These are phyloP conservation scores for Calonectria fujianensis DNA, from an alignment of 2,329 filamentous ascomycete genomes.

Conservation along the genomic window DNA sequence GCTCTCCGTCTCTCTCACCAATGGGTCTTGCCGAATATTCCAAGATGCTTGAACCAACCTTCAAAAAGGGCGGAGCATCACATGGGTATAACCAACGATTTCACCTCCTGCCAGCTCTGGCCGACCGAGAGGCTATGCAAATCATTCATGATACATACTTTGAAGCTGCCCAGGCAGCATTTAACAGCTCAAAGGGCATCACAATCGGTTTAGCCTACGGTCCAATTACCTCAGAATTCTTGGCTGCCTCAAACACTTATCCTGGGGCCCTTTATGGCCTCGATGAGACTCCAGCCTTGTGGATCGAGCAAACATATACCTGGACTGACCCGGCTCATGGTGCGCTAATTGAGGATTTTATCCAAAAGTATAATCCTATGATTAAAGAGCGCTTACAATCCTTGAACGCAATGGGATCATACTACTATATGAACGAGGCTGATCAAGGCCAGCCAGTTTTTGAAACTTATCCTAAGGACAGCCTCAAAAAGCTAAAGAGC, in stretches of 20 bases:
- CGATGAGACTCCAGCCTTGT: not conserved
- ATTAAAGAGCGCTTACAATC: too few relatives aligned
- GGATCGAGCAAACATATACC: slow-evolving; percentile 3
- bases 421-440: slow-evolving; percentile 8
- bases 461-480: not conserved
- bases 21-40: too few relatives aligned
- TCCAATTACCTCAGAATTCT: too few relatives aligned
- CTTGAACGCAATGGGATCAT: not conserved
- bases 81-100: not conserved
- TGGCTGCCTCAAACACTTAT: not conserved
- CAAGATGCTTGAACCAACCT: too few relatives aligned
- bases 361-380: too few relatives aligned
- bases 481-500: not conserved
- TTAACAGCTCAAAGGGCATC: too few relatives aligned
- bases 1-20: too few relatives aligned
- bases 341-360: too few relatives aligned
- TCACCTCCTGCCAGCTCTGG: not conserved
- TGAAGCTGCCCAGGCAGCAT: too few relatives aligned
- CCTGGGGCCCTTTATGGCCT: not conserved
- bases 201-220: too few relatives aligned
- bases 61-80: not conserved
- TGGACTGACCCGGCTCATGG: not conserved
- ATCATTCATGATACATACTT: not conserved
- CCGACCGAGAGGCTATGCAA: not conserved
- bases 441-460: not conserved